Evolutionary conservation across 2,329 filamentous ascomycete species (phyloP).

Genomic region (Colletotrichum cereale): DNA sequence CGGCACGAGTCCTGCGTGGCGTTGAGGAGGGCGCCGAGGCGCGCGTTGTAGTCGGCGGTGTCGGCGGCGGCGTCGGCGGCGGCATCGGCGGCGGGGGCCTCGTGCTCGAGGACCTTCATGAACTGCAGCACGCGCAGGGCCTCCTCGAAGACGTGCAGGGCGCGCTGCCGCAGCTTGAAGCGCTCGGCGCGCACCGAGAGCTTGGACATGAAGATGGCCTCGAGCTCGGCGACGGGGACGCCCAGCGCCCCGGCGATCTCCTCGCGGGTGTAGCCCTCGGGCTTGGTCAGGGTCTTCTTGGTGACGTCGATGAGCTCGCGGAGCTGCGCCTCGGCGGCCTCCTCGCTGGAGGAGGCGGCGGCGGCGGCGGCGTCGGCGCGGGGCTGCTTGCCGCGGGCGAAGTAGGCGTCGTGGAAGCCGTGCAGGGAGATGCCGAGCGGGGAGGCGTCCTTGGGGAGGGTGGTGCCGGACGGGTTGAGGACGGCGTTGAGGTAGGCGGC

Average conservation of each 20-base stretch:
- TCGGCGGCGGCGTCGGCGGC: constrained; percentile 57
- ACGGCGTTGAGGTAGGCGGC: constrained; percentile 75
- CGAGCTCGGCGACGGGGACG: constrained; percentile 77
- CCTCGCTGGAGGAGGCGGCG: constrained; percentile 42
- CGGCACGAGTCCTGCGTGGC: constrained; percentile 90
- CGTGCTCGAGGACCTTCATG: constrained; percentile 77
- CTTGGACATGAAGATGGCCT: constrained; percentile 83
- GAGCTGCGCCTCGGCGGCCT: constrained; percentile 71
- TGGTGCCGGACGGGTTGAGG: constrained; percentile 67
- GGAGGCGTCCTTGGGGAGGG: constrained; percentile 81
- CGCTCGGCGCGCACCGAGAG: constrained; percentile 90
- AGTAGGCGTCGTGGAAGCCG: constrained; percentile 89
- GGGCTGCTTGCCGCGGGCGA: constrained; percentile 64
- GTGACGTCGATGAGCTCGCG: constrained; percentile 77
- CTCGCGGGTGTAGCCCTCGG: constrained; percentile 88
- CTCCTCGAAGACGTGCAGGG: constrained; percentile 91
- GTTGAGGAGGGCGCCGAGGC: constrained; percentile 87
- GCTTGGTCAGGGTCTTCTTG: constrained; percentile 77
- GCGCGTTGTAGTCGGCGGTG: constrained; percentile 71
- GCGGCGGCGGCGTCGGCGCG: constrained; percentile 42
- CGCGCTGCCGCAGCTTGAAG: constrained; percentile 90
- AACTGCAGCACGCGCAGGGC: constrained; percentile 89
- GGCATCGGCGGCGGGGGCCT: constrained; percentile 52
- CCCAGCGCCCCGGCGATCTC: constrained; percentile 82
- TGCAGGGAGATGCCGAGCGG: constrained; percentile 86